Evolutionary conservation across 2,329 filamentous ascomycete genomes (phyloP).

Genomic region (Cladosporium velox): DNA sequence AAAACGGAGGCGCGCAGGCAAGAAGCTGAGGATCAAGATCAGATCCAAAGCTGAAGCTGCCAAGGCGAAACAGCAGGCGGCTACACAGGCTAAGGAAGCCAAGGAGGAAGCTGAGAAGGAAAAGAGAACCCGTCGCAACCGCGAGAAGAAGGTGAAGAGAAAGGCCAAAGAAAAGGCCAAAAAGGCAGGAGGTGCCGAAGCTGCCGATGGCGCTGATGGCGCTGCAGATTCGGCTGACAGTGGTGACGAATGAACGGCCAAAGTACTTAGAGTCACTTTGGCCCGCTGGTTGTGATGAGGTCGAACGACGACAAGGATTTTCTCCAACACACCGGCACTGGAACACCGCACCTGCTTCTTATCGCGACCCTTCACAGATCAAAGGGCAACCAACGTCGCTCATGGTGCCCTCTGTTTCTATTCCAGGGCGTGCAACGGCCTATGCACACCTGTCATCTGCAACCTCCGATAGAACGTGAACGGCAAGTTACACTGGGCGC

Average conservation of each 20-base stretch:
- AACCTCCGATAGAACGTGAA: too few relatives aligned
- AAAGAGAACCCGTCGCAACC: conserved; percentile 37
- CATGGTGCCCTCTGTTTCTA: too few relatives aligned
- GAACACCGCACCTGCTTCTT: not conserved
- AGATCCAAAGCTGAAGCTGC: conserved; percentile 30
- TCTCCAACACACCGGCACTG: not conserved
- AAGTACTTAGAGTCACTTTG: not conserved
- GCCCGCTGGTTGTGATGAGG: not conserved
- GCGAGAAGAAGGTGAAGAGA: conserved; percentile 41
- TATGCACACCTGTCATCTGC: too few relatives aligned
- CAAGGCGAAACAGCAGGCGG: conserved; percentile 29
- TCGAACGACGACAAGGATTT: not conserved
- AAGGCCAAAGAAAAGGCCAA: conserved; percentile 38
- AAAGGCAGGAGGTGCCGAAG: conserved; percentile 29
- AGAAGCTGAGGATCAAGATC: conserved; percentile 35
- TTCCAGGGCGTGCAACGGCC: too few relatives aligned
- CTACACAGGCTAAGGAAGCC: conserved; percentile 29
- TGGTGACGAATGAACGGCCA: conserved; percentile 10
- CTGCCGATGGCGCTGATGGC: not conserved
- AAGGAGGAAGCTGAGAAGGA: conserved; percentile 36
- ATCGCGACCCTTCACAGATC: too few relatives aligned
- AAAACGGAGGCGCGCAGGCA: conserved; percentile 36
- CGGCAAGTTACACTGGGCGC: too few relatives aligned
- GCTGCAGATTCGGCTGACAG: not conserved
- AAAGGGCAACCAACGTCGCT: too few relatives aligned